Conservation (phyloP, 148 eudicot species). For the Nepenthes gracilis region DNA sequence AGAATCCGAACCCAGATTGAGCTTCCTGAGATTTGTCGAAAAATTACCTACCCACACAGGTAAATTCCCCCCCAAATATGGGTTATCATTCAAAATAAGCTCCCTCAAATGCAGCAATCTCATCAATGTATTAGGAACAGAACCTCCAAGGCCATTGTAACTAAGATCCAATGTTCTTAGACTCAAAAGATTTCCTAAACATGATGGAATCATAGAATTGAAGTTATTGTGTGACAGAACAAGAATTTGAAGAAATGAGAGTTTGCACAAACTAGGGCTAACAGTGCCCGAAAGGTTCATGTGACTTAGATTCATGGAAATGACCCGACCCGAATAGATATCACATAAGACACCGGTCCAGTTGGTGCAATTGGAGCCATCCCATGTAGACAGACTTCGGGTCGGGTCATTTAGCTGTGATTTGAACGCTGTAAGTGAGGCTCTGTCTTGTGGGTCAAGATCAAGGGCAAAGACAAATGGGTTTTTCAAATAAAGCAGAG, state of each 20-base stretch:
- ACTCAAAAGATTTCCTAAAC: conserved; percentile 41
- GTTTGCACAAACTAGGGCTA: conserved; percentile 51
- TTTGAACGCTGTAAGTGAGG: conserved; percentile 47
- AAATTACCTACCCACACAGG: conserved; percentile 69
- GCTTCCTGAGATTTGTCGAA: conserved; percentile 32
- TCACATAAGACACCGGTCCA: conserved; percentile 47
- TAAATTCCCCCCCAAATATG: conserved; percentile 34
- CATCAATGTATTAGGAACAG: conserved; percentile 33
- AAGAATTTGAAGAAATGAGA: conserved; percentile 49
- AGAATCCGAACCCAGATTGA: conserved; percentile 50
- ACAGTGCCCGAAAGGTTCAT: conserved; percentile 56
- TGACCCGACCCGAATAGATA: conserved; percentile 44
- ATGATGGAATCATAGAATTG: conserved; percentile 34
- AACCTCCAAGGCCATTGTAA: conserved; percentile 44
- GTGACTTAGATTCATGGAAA: conserved; percentile 41
- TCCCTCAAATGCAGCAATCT: conserved; percentile 28
- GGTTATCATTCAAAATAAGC: conserved; percentile 38
- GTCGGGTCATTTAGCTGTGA: conserved; percentile 40
- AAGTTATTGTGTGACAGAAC: conserved; percentile 54
- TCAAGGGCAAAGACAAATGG: conserved; percentile 26
- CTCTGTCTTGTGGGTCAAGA: conserved; percentile 47
- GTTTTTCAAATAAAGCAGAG: conserved; percentile 12
- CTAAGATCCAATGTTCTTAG: conserved; percentile 46
- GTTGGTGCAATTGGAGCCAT: conserved; percentile 34
- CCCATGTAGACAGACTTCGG: conserved; percentile 50